A percentile compares a stretch with the other conserved stretches of the same genome.
Evolutionary conservation across 2,329 filamentous ascomycete genomes (phyloP).

Genomic region (Trichothecium roseum): DNA sequence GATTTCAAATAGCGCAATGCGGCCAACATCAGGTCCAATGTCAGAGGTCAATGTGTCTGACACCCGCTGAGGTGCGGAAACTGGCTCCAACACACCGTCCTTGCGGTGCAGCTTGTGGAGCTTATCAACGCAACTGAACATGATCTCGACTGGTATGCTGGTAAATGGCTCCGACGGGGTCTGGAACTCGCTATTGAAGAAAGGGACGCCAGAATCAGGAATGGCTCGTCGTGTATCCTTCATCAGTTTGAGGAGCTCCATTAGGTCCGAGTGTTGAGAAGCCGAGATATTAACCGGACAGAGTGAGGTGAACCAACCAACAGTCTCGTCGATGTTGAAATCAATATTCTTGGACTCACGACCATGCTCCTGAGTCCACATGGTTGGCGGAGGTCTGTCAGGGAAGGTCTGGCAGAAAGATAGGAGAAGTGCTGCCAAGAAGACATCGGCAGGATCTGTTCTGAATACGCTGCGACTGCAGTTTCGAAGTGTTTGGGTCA

Average conservation of each 20-base stretch:
- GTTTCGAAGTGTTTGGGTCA: slow-evolving; percentile 30
- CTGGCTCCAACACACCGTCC: slow-evolving; percentile 38
- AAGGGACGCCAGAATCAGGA: slow-evolving; percentile 32
- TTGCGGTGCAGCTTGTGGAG: slow-evolving; percentile 35
- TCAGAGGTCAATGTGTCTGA: slow-evolving; percentile 29
- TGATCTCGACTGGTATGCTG: slow-evolving; percentile 43
- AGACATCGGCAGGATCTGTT: slow-evolving; percentile 42
- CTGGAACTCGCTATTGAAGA: slow-evolving; percentile 37
- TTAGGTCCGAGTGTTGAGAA: slow-evolving; percentile 34
- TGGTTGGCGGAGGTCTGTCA: slow-evolving; percentile 35
- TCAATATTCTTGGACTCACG: slow-evolving; percentile 31
- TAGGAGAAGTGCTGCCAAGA: slow-evolving; percentile 41
- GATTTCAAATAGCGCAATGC: slow-evolving; percentile 40
- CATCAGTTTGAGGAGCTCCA: slow-evolving; percentile 38
- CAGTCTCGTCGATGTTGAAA: slow-evolving; percentile 43
- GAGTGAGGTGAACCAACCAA: slow-evolving; percentile 51
- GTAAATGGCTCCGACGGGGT: slow-evolving; percentile 17
- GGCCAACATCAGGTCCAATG: slow-evolving; percentile 32
- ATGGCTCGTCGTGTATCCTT: slow-evolving; percentile 40
- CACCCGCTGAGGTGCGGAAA: slow-evolving; percentile 27
- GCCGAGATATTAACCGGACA: slow-evolving; percentile 37
- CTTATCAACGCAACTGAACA: slow-evolving; percentile 45
- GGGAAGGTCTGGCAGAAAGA: slow-evolving; percentile 46
- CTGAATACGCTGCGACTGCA: slow-evolving; percentile 34
- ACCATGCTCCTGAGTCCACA: slow-evolving; percentile 46